Evolutionary conservation across 352 stramenopile species (phyloP), one percentile per base, ranked within the genome.

Genomic region (Globisporangium abappressorium): DNA sequence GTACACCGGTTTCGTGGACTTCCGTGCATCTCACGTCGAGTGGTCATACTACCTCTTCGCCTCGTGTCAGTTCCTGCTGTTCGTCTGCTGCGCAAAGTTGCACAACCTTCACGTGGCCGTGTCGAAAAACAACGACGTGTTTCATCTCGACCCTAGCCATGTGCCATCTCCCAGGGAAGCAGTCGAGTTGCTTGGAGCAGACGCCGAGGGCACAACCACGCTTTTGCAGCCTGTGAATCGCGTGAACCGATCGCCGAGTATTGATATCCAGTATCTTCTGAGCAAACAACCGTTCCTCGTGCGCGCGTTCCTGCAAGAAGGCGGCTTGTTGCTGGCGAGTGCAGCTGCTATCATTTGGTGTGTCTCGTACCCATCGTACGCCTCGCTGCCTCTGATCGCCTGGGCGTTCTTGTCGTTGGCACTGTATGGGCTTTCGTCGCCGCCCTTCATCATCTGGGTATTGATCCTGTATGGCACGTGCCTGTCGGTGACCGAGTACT

Each of bases 341-440:
- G 81, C 76, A 47, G 85, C 78, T 20, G 81, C 83, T 1, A 91
- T 91, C 49, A 74, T 83, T 14, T 93, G 85, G 85, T 90, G 83
- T 64, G 85, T 93, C 0, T 93, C 85, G 41, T 96, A 96, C 56
- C 88, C 88, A 54, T 94, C 88, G 41, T 96, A 96, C 55, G 66
- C 76, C 26, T 92, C 80, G 22, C 71, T 86, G 5, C 76, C 80
- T 11, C 79, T 94, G 57, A 80, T 91, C 57, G 85, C 65, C 2
- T 78, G 84, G 66, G 86, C 81, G 5, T 89, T 92, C 51, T 65
- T 93, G 53, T 90, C 80, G 0, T 75, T 96, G 3, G 85, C 76
- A 15, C 38, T 89, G 36, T 94, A 93, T 62, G 88, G 85, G 0
- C 18, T 94, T 5, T 69, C 75, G 15, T 81, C 75, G 18, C 74